Percentiles rank a stretch among this genome's conserved stretches.
phyloP scores from a whole-genome alignment of 441 rosid species.

The Arabidopsis lyrata region DNA sequence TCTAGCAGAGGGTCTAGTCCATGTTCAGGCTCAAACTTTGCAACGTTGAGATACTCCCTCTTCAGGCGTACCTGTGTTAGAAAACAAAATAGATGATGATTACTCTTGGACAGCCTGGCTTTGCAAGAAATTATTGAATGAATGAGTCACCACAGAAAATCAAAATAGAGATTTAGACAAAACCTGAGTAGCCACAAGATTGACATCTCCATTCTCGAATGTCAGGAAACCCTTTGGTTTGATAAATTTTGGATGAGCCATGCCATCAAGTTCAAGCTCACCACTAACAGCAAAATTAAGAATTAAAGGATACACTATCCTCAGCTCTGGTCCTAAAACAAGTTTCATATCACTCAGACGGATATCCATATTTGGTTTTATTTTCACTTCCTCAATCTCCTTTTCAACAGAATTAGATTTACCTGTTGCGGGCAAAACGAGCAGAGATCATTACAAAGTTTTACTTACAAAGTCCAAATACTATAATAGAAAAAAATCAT shows the following conservation, averaged over 20 bases:
- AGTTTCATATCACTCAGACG: slow-evolving; percentile 94
- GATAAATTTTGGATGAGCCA: slow-evolving; percentile 89
- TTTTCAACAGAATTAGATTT: slow-evolving; percentile 78
- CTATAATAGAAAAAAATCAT: not conserved
- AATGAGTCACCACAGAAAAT: slow-evolving; percentile 21
- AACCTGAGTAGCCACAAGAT: slow-evolving; percentile 98
- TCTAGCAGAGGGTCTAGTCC: slow-evolving; percentile 94
- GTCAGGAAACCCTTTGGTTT: slow-evolving; percentile 90
- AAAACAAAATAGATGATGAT: slow-evolving; percentile 30
- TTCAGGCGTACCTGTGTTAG: slow-evolving; percentile 86
- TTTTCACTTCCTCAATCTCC: slow-evolving; percentile 70
- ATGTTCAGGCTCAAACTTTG: slow-evolving; percentile 94
- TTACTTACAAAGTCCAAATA: slow-evolving; percentile 3
- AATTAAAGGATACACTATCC: slow-evolving; percentile 93
- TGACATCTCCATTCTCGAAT: slow-evolving; percentile 98
- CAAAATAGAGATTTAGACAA: slow-evolving; percentile 38
- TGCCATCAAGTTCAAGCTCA: slow-evolving; percentile 91
- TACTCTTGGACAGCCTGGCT: not conserved
- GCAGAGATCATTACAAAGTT: slow-evolving; percentile 24
- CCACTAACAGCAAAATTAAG: slow-evolving; percentile 96
- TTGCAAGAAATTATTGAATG: slow-evolving; percentile 21
- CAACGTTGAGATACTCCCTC: slow-evolving; percentile 90
- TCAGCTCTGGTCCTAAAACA: slow-evolving; percentile 93
- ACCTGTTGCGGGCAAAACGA: slow-evolving; percentile 56
- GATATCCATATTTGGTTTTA: slow-evolving; percentile 85